These are phyloP conservation scores for Alternaria infectoria DNA, from an alignment of 2,329 filamentous ascomycete species.

Conservation along the genomic window DNA sequence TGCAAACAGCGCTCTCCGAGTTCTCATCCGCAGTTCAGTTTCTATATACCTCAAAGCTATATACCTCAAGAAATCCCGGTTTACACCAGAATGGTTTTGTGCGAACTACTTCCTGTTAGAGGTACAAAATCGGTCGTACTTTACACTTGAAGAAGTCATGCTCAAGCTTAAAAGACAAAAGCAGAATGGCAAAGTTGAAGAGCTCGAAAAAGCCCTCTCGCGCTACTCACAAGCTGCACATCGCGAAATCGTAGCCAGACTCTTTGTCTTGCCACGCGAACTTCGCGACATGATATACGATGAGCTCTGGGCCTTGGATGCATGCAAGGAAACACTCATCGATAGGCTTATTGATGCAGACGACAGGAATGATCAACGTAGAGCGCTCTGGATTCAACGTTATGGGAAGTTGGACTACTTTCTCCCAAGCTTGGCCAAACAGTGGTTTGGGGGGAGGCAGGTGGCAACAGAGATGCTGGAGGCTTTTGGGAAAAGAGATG, in stretches of 20 bases:
- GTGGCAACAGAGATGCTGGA: neutral
- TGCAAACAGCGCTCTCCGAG: neutral
- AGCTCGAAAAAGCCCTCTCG: neutral
- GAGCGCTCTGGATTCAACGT: neutral
- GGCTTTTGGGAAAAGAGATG: neutral
- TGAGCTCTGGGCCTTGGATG: neutral
- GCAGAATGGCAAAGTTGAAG: neutral
- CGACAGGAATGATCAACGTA: neutral
- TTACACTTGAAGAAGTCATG: neutral
- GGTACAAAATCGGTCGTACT: neutral
- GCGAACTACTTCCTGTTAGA: neutral
- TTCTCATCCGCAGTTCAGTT: neutral
- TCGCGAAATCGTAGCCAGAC: neutral
- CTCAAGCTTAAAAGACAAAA: neutral
- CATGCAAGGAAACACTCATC: neutral
- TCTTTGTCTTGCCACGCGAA: neutral
- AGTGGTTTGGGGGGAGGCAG: neutral
- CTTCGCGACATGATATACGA: neutral
- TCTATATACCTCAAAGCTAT: neutral
- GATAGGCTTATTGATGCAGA: neutral
- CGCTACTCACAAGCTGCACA: neutral
- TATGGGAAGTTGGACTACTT: neutral
- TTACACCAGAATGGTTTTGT: neutral
- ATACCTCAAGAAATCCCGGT: neutral
- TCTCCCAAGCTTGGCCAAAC: neutral